Conservation (phyloP, 768 basidiomycete species). For the Leccinum subtestaceum region DNA sequence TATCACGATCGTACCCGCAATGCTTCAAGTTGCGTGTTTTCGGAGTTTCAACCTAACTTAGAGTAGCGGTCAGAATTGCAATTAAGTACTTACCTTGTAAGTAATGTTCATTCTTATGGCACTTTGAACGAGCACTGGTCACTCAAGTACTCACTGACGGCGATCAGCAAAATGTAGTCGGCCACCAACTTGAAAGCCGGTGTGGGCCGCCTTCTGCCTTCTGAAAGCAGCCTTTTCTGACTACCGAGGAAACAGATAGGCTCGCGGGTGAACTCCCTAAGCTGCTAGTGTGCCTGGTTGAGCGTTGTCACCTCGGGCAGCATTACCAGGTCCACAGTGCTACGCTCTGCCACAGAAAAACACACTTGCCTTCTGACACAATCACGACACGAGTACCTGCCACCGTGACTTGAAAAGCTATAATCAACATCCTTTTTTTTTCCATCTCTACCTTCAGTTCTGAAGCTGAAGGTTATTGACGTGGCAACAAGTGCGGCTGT, state of each 20-base stretch:
- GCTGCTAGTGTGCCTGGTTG: background rate
- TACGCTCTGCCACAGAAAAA: background rate
- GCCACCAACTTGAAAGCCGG: background rate
- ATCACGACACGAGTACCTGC: background rate
- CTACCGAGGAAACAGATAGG: background rate
- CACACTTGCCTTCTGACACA: background rate
- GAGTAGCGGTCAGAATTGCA: background rate
- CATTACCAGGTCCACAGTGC: background rate
- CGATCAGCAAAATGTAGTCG: background rate
- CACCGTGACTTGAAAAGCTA: background rate
- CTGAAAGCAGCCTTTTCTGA: background rate
- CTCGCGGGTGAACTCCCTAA: background rate
- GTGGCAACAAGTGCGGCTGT: background rate
- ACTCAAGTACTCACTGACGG: no score
- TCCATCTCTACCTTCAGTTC: background rate
- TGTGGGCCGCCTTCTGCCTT: background rate
- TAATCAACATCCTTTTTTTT: background rate
- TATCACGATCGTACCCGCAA: no score
- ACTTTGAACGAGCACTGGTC: no score
- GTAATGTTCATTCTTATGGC: no score
- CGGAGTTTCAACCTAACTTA: background rate
- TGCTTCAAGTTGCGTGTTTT: background rate
- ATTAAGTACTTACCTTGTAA: background rate
- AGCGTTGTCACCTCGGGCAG: background rate
- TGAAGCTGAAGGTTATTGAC: background rate